Evolutionary conservation across 352 stramenopile species (phyloP), one percentile per base, ranked within the genome.

Genomic region (Hyaloperonospora brassicae): DNA sequence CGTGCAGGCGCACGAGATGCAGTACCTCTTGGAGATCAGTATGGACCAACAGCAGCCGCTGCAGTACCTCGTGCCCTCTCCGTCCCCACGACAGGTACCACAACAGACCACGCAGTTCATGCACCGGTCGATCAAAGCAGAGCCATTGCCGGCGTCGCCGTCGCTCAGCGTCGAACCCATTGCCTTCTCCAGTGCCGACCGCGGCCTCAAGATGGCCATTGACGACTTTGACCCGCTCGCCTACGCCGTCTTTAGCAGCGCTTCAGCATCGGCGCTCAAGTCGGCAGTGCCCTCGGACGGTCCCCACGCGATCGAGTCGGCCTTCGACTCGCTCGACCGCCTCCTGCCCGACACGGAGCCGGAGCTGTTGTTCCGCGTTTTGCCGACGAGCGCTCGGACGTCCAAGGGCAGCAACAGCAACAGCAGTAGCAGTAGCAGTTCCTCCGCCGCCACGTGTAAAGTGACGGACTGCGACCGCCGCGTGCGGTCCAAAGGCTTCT

Each of bases 401-500:
- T 17, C 0, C 17, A 17, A 17, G 17, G 17, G 17, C 17, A 17
- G 17, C 17, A 17, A 17, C 17, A 17, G 17, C 17, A 17, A 17
- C 17, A 17, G 17, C 17, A 17, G 17, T 17, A 17, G 17, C 17
- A 17, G 17, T 17, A 17, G 17, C 17, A 17, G 17, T 17, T 17
- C 17, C 17, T 17, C 17, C 17, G 17, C 17, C 17, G 17, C 17
- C 5, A 83, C 66, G 14, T 87, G 76, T 64, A 87, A 87, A 42
- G 60, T 86, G 21, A 62, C 24, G 24, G 76, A 66, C 38, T 88
- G 78, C 46, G 69, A 81, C 17, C 77, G 77, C 24, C 74, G 76
- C 11, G 76, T 88, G 40, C 76, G 78, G 47, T 89, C 84, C 61
- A 89, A 89, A 63, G 79, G 78, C 21, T 87, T 91, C 50, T 94